Conservation (phyloP, 1,139 yeast species). For the Pneumocystis wakefieldiae region DNA sequence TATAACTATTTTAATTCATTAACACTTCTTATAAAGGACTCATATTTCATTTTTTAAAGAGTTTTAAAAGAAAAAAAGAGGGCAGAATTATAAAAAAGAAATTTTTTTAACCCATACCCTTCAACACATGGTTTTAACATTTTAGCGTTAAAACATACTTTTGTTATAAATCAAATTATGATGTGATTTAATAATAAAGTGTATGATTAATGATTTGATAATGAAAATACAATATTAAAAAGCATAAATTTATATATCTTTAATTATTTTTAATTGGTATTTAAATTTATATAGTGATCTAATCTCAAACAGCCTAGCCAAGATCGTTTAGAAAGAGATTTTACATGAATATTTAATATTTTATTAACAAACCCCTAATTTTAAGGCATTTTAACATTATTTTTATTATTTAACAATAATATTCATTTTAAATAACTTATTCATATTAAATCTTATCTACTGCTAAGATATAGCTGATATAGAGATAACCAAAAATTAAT, state of each 20-base stretch:
- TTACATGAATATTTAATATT: too few relatives aligned
- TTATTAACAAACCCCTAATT: too few relatives aligned
- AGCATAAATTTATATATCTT: not conserved
- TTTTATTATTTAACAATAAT: too few relatives aligned
- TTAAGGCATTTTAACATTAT: too few relatives aligned
- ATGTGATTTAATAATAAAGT: not conserved
- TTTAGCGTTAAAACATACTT: not conserved
- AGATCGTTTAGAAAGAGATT: too few relatives aligned
- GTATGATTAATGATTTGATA: not conserved
- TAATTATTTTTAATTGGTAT: not conserved
- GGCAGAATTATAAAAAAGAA: not conserved
- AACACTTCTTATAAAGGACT: too few relatives aligned
- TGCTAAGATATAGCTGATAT: too few relatives aligned
- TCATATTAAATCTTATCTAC: too few relatives aligned
- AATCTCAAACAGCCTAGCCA: too few relatives aligned
- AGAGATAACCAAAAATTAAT: too few relatives aligned
- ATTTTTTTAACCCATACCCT: not conserved
- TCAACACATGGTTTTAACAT: not conserved
- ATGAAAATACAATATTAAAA: not conserved
- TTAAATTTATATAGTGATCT: not conserved
- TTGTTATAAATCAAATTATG: not conserved
- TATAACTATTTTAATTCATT: not conserved
- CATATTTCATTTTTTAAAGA: not conserved
- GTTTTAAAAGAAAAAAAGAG: not conserved
- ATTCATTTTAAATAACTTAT: too few relatives aligned